Evolutionary conservation across 108 stramenopile genomes (phyloP).

Genomic region (Aurantiochytrium sp.): DNA sequence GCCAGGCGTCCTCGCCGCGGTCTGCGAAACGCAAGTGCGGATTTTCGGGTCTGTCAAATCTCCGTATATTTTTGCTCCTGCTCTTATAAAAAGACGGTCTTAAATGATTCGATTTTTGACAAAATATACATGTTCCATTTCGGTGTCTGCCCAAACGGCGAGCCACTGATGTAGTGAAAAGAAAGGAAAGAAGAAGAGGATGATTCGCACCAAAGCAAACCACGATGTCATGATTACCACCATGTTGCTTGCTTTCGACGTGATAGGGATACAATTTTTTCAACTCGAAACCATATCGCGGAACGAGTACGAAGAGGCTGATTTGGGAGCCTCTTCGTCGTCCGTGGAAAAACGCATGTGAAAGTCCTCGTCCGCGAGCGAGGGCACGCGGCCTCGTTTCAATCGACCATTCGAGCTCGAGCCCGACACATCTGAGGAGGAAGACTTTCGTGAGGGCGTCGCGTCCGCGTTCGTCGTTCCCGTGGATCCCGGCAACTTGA

Average conservation of each 20-base stretch:
- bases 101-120: too few species aligned
- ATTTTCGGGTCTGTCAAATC: too few species aligned
- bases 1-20: too few species aligned
- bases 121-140: too few species aligned
- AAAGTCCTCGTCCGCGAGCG: not conserved
- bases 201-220: not conserved
- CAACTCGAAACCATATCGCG: not conserved
- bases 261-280: not conserved
- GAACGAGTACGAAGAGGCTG: not conserved
- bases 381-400: not conserved
- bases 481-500: not conserved
- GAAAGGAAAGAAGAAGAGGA: too few species aligned
- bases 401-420: not conserved
- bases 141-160: too few species aligned
- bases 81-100: too few species aligned
- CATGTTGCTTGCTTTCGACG: not conserved
- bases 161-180: too few species aligned
- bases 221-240: not conserved
- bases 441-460: not conserved
- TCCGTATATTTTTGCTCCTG: too few species aligned
- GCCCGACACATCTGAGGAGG: not conserved
- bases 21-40: too few species aligned
- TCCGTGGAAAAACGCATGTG: not conserved
- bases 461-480: not conserved
- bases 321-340: not conserved